Evolutionary conservation across 768 basidiomycete genomes (phyloP).

Genomic region (Atractiella rhizophila): DNA sequence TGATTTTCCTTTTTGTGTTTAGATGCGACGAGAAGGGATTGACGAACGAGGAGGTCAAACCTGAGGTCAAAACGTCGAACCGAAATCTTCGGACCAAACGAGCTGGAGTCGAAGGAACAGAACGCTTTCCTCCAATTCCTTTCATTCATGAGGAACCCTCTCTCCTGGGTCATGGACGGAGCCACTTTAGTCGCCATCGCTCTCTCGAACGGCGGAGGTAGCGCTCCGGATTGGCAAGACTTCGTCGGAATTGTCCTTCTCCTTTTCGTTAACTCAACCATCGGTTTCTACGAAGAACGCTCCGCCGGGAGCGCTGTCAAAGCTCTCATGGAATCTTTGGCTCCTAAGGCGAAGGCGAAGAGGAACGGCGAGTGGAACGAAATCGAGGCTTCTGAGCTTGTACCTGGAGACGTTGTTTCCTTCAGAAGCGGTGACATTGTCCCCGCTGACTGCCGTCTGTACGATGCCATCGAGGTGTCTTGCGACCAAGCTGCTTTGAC

Average conservation of each 20-base stretch:
- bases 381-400: slow-evolving; percentile 66
- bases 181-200: slow-evolving; percentile 69
- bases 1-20: too few relatives aligned
- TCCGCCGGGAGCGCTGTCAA: slow-evolving; percentile 97
- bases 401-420: slow-evolving; percentile 82
- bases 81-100: slow-evolving; percentile 88
- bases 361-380: slow-evolving; percentile 64
- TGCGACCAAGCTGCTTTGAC: slow-evolving; percentile 97
- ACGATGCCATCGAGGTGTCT: slow-evolving; percentile 86
- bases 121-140: slow-evolving; percentile 49
- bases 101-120: slow-evolving; percentile 68
- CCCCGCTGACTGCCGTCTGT: slow-evolving; percentile 88
- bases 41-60: slow-evolving; percentile 51
- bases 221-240: slow-evolving; percentile 87
- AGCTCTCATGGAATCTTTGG: slow-evolving; percentile 96
- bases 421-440: slow-evolving; percentile 99
- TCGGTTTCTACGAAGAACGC: slow-evolving; percentile 94
- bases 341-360: slow-evolving; percentile 85
- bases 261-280: slow-evolving; percentile 75
- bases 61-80: slow-evolving; percentile 46
- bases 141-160: slow-evolving; percentile 95
- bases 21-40: too few relatives aligned
- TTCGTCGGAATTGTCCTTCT: slow-evolving; percentile 87
- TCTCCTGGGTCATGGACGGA: slow-evolving; percentile 99
- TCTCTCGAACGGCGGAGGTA: slow-evolving; percentile 67